Base-by-base conservation (phyloP, 306 rosid genomes). In the Castanea mollissima region DNA sequence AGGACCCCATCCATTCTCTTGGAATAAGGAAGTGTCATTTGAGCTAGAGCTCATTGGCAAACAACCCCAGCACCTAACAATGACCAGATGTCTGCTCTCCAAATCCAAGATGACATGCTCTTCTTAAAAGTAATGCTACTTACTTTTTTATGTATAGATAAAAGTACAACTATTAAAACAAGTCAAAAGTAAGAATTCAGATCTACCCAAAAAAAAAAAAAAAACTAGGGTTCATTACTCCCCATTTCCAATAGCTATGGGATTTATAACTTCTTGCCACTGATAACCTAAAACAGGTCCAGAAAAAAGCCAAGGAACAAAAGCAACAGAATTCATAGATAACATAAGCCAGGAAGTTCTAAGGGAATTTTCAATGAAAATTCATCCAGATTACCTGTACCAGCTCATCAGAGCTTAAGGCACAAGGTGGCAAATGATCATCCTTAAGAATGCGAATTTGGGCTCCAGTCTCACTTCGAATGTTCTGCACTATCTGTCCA, bases 371-470 rank as follows among this genome's bases (percentile, higher is more conserved):
- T 10, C 25, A 46, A 35, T 54, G 46, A 62, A 73, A 55, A n/a
- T 46, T 55, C 11, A 55, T 71, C 57, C 29, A 59, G 14, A 73
- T 80, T 82, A 93, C 99, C 97, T 90, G 98, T 52, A 95, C 97
- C 78, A 95, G 99, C 79, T 95, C 98, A 74, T 95, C 99, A 69
- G 99, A 88, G 69, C 79, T 86, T 89, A 93, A 75, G 79, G 99
- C 95, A 52, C 99, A 95, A 34, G 82, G 52, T 70, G 96, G 99
- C 54, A 95, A 71, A 85, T 90, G 96, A 0, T 95, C 99, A 63
- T 93, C 99, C 92, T 93, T 95, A 16, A 95, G 92, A 77, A 95
- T 95, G 73, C 98, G 94, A 85, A 95, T 87, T 71, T 90, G 97
- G n/a, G 98, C 94, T 51, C 99, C 97, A 15, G 99, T 89, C 55